Percentiles rank a stretch among this genome's conserved stretches.
Conservation (phyloP, 1,284 basidiomycete genomes). For the Cryptococcus sp. region DNA sequence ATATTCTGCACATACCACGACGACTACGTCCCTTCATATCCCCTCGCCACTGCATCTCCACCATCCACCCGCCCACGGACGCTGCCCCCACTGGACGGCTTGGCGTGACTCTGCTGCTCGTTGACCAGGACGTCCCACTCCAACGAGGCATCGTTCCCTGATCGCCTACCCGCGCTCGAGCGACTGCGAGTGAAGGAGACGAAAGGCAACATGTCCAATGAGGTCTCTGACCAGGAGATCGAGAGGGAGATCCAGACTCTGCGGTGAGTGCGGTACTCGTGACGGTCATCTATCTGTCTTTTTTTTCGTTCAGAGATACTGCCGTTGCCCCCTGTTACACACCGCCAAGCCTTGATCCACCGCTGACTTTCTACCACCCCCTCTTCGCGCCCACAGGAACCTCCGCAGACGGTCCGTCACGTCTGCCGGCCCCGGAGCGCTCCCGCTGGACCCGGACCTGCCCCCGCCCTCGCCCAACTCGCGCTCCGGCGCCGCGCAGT, state of each 20-base stretch:
- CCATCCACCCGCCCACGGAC: too few relatives aligned
- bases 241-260: conserved; percentile 80
- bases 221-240: conserved; percentile 68
- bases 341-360: neutral
- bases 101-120: neutral
- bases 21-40: too few relatives aligned
- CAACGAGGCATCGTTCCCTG: neutral
- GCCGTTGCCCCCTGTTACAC: neutral
- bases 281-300: too few relatives aligned
- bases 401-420: conserved; percentile 73
- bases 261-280: conserved; percentile 38
- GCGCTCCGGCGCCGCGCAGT: conserved; percentile 9
- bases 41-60: too few relatives aligned
- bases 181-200: neutral
- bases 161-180: neutral
- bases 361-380: neutral
- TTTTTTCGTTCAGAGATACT: too few relatives aligned
- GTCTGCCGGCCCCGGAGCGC: conserved; percentile 66
- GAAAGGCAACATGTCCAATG: conserved; percentile 14
- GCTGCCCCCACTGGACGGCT: neutral
- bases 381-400: conserved; percentile 53
- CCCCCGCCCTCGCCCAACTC: conserved; percentile 52
- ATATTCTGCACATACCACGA: neutral
- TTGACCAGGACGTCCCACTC: too few relatives aligned
- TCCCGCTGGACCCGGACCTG: conserved; percentile 81